phyloP scores from a whole-genome alignment of 345 rosid genomes.

The Melaleuca quinquenervia region DNA sequence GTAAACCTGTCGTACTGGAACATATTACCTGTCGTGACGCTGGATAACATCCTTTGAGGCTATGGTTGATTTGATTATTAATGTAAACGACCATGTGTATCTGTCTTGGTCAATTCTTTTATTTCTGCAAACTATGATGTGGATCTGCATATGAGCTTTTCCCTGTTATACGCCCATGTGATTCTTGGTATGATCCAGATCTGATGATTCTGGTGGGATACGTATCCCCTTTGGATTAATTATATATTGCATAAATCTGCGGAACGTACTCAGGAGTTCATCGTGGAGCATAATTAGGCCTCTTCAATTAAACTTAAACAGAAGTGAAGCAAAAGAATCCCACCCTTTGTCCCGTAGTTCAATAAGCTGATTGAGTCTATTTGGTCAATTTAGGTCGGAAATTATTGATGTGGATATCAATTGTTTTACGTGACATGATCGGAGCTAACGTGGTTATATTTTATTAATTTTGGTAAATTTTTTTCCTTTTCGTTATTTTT shows the following conservation, averaged over 20 bases:
- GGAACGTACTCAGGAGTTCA: not conserved
- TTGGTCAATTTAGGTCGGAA: too few species aligned
- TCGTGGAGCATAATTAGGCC: not conserved
- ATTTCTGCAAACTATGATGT: not conserved
- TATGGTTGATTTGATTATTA: not conserved
- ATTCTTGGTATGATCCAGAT: not conserved
- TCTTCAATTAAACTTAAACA: not conserved
- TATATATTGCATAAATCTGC: not conserved
- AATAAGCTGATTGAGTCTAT: not conserved
- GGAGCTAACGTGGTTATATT: too few species aligned
- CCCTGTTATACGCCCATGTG: not conserved
- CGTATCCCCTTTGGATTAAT: not conserved
- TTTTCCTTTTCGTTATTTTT: too few species aligned
- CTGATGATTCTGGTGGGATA: not conserved
- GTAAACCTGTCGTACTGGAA: not conserved
- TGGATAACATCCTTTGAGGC: not conserved
- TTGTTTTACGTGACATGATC: too few species aligned
- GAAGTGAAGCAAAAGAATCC: not conserved
- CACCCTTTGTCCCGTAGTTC: not conserved
- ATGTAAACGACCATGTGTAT: not conserved
- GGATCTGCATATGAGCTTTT: not conserved
- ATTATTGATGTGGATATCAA: too few species aligned
- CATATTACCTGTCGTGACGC: not conserved
- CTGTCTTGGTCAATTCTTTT: not conserved
- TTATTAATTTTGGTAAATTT: too few species aligned